phyloP scores from a whole-genome alignment of 2,329 filamentous ascomycete species.

The Nemania sp. region DNA sequence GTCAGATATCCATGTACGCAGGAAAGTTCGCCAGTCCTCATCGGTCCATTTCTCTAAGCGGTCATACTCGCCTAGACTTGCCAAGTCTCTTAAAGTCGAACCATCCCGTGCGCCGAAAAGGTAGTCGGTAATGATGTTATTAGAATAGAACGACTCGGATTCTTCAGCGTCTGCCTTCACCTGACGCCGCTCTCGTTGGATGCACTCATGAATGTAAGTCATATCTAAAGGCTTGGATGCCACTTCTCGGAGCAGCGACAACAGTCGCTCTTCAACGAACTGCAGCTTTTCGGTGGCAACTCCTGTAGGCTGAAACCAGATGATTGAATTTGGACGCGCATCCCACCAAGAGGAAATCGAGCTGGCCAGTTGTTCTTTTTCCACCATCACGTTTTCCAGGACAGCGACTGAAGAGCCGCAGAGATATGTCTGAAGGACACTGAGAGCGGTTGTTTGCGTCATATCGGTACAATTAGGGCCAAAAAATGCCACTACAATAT shows the following conservation, averaged over 20 bases:
- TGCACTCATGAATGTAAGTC: slow-evolving; percentile 85
- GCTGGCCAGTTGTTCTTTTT: slow-evolving; percentile 89
- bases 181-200: slow-evolving; percentile 78
- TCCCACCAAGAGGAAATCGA: slow-evolving; percentile 81
- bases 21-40: slow-evolving; percentile 77
- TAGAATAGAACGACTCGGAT: slow-evolving; percentile 78
- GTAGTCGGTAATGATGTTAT: slow-evolving; percentile 87
- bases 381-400: slow-evolving; percentile 88
- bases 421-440: slow-evolving; percentile 81
- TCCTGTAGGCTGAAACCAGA: slow-evolving; percentile 83
- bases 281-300: slow-evolving; percentile 85
- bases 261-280: slow-evolving; percentile 82
- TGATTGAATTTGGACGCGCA: slow-evolving; percentile 76
- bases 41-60: slow-evolving; percentile 79
- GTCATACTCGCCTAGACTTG: slow-evolving; percentile 63
- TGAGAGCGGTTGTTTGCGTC: slow-evolving; percentile 70
- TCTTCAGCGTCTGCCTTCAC: slow-evolving; percentile 83
- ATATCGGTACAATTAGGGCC: slow-evolving; percentile 79
- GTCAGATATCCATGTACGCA: slow-evolving; percentile 82
- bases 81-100: slow-evolving; percentile 67
- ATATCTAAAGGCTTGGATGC: slow-evolving; percentile 82
- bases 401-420: slow-evolving; percentile 92
- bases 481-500: slow-evolving; percentile 83
- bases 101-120: slow-evolving; percentile 87
- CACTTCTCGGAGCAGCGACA: slow-evolving; percentile 80